Base-by-base conservation (phyloP, 1,139 yeast species). In the Yamadazyma diddensiae region DNA sequence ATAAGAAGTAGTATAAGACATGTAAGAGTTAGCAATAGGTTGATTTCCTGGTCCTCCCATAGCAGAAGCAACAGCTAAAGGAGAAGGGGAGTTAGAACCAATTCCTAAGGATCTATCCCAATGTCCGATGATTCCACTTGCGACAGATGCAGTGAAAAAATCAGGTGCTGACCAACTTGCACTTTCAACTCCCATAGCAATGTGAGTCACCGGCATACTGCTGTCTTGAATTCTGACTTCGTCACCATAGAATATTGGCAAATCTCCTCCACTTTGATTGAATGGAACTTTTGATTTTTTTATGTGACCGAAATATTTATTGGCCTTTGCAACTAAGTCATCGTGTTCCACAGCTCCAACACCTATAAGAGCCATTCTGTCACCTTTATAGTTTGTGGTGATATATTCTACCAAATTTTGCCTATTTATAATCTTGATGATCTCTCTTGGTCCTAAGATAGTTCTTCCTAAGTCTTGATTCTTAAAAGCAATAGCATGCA, bases 131-230 rank as follows among this genome's bases (percentile, higher is more conserved):
- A 92, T 84, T 11, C 97, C 97, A 63, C 92, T 97, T 5, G 97
- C 94, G 1, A 92, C 95, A 15, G 94, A 73, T 2, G 96, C 97
- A 18, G 94, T 84, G 66, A 88, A 90, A 62, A 90, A 92, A 57
- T 92, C 97, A 6, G 94, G 90, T 4, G 94, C 87, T 21, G 86
- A 82, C 99, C 99, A 92, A 29, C 95, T 82, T 17, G 90, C 97
- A 49, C 99, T 97, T 64, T 92, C 98, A n/a, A 92, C 82, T 9
- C 97, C 94, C 41, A 92, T 64, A 6, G 97, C 98, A 36, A 88
- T 79, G 61, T 92, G 94, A 2, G 97, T 90, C 6, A 81, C 81
- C 16, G 97, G 96, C 54, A 92, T 64, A 1, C 94, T 68, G 43
- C 78, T 79, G 49, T 92, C 97, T 48, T 83, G 82, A 36, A 88